Evolutionary conservation across 495 filamentous ascomycete genomes (phyloP).

Genomic region (Hapsidospora chrysogenum): DNA sequence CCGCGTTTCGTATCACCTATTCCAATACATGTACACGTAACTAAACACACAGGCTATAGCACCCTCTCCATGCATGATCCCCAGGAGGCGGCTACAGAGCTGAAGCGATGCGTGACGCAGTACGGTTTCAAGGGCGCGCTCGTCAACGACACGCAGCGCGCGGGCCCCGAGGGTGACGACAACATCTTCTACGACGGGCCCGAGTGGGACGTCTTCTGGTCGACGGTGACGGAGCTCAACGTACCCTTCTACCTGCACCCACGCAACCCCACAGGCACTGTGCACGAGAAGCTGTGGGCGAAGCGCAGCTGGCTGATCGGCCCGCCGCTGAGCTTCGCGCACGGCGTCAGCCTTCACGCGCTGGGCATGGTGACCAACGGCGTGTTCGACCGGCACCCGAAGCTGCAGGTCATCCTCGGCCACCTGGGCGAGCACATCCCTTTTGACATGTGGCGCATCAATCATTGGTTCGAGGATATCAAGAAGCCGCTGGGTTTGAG

Average conservation of each 20-base stretch:
- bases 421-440: slow-evolving; percentile 45
- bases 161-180: slow-evolving; percentile 10
- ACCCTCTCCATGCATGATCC: slow-evolving; percentile 23
- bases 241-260: slow-evolving; percentile 51
- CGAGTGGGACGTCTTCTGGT: slow-evolving; percentile 42
- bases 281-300: slow-evolving; percentile 3
- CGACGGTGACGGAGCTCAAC: slow-evolving; percentile 35
- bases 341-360: slow-evolving; percentile 20
- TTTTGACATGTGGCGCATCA: slow-evolving; percentile 45
- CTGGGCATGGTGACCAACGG: slow-evolving; percentile 18
- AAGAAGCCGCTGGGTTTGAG: slow-evolving; percentile 17
- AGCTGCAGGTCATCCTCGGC: slow-evolving; percentile 40
- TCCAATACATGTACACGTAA: background rate
- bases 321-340: slow-evolving; percentile 18
- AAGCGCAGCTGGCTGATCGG: slow-evolving; percentile 17
- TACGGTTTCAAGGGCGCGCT: slow-evolving; percentile 41
- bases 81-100: slow-evolving; percentile 34
- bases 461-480: slow-evolving; percentile 33
- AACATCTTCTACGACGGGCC: slow-evolving; percentile 43
- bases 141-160: slow-evolving; percentile 36
- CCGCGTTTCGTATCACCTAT: no score
- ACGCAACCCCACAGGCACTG: slow-evolving; percentile 14
- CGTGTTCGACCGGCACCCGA: slow-evolving; percentile 35
- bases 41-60: background rate
- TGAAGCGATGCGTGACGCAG: slow-evolving; percentile 35